These are phyloP conservation scores for Haberlea rhodopensis DNA, from an alignment of 257 asterid genomes.

Conservation along the genomic window DNA sequence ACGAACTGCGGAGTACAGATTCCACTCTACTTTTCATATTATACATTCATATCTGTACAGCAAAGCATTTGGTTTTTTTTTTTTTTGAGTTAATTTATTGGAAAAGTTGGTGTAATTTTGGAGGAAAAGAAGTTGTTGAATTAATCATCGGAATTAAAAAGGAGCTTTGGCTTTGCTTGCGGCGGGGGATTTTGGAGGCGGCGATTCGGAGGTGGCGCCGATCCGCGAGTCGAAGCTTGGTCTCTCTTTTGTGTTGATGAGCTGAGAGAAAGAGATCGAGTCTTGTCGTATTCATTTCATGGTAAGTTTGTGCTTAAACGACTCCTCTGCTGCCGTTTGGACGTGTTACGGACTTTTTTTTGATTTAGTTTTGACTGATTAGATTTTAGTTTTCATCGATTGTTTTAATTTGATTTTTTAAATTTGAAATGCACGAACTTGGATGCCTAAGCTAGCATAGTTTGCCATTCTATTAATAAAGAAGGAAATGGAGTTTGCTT, in stretches of 20 bases:
- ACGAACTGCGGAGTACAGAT: not conserved
- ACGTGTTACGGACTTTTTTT: conserved; percentile 26
- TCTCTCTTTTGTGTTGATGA: conserved; percentile 53
- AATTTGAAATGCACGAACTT: conserved; percentile 3
- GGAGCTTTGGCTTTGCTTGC: conserved; percentile 21
- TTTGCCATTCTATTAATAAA: not conserved
- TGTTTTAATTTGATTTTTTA: conserved; percentile 8
- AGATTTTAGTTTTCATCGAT: not conserved
- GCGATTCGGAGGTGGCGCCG: conserved; percentile 42
- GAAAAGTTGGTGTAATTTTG: conserved; percentile 18
- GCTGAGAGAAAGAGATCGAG: conserved; percentile 70
- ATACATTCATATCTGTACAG: not conserved
- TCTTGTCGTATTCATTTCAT: conserved; percentile 39
- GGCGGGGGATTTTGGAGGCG: conserved; percentile 27
- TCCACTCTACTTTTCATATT: conserved; percentile 14
- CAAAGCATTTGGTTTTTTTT: not conserved
- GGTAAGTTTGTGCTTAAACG: conserved; percentile 51
- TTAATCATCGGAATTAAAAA: conserved; percentile 31
- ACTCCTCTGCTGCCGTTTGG: conserved; percentile 32
- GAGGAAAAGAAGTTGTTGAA: conserved; percentile 20
- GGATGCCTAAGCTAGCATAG: not conserved
- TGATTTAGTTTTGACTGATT: conserved; percentile 37
- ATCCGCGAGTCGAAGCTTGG: conserved; percentile 62
- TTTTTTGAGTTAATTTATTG: conserved; percentile 12
- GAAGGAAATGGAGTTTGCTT: not conserved